Evolutionary conservation across 2,329 filamentous ascomycete genomes (phyloP).

Genomic region (Fusarium protoensiforme): DNA sequence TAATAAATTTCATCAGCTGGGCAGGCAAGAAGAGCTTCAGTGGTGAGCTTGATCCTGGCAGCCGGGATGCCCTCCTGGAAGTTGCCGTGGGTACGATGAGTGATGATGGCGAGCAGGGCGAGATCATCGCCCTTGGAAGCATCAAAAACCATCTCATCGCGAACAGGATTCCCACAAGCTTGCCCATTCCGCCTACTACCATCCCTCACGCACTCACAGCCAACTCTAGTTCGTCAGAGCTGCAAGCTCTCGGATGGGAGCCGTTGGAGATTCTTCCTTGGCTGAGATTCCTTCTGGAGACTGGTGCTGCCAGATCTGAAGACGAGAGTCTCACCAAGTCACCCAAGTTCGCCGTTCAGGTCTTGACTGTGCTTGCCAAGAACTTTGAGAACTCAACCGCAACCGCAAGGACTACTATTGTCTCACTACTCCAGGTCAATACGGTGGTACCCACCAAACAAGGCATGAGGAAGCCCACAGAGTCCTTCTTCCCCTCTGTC

Average conservation of each 20-base stretch:
- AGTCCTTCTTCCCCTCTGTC: constrained; percentile 94
- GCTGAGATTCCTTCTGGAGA: constrained; percentile 83
- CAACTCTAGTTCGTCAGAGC: constrained; percentile 70
- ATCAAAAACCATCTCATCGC: constrained; percentile 81
- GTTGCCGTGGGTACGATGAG: constrained; percentile 80
- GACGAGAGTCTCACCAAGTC: constrained; percentile 78
- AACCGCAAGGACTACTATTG: constrained; percentile 72
- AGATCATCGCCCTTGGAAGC: constrained; percentile 80
- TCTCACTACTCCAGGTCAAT: constrained; percentile 71
- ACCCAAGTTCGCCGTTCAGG: constrained; percentile 78
- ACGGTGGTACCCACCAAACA: constrained; percentile 89
- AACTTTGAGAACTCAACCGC: constrained; percentile 85
- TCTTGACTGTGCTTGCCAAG: constrained; percentile 85
- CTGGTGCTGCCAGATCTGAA: constrained; percentile 66
- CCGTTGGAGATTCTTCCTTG: constrained; percentile 87
- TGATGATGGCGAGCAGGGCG: constrained; percentile 70
- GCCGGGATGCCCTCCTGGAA: constrained; percentile 77
- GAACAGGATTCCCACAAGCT: constrained; percentile 81
- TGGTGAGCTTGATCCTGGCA: constrained; percentile 77
- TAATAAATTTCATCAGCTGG: constrained; percentile 88
- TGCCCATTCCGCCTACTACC: constrained; percentile 84
- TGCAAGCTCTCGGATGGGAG: constrained; percentile 87
- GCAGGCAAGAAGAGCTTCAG: constrained; percentile 75
- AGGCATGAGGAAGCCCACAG: constrained; percentile 86
- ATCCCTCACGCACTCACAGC: constrained; percentile 88